These are phyloP conservation scores for Chlamydomonas schloesseri DNA, from an alignment of 139 green algal species.

Conservation along the genomic window DNA sequence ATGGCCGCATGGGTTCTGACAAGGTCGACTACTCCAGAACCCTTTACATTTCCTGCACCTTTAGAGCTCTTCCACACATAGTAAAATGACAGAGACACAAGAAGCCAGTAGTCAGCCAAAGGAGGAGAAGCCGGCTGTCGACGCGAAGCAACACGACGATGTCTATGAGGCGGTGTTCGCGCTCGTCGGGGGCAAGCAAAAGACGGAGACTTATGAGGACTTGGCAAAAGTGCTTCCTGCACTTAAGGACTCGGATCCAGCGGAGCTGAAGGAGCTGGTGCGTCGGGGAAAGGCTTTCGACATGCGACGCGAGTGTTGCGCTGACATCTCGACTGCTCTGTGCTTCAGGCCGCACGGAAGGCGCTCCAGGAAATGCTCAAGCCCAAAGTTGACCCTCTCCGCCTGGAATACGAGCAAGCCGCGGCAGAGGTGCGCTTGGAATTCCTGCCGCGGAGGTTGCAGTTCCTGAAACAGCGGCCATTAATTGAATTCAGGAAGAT, in stretches of 20 bases:
- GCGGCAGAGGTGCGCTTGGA: constrained; percentile 1
- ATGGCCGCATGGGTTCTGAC: too few species aligned
- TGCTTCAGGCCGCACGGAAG: background rate
- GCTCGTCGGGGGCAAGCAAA: constrained; percentile 1
- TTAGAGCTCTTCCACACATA: too few species aligned
- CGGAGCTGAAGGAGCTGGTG: constrained; percentile 35
- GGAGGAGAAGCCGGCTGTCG: too few species aligned
- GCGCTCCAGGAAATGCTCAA: constrained; percentile 17
- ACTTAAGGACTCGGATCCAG: constrained; percentile 12
- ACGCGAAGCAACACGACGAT: constrained; percentile 4
- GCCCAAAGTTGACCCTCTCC: background rate
- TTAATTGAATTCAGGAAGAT: background rate
- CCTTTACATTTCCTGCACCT: too few species aligned
- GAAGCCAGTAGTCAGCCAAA: too few species aligned
- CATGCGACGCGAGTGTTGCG: background rate
- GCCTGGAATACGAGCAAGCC: constrained; percentile 25
- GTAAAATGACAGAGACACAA: too few species aligned
- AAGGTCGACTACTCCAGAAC: too few species aligned
- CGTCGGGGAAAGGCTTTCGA: background rate
- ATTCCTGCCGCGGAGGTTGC: too few species aligned
- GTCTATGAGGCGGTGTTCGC: constrained; percentile 7
- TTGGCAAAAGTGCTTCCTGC: background rate
- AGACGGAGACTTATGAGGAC: constrained; percentile 15
- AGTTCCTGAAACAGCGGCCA: background rate
- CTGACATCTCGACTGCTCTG: too few species aligned